phyloP scores from a whole-genome alignment of 1,284 basidiomycete genomes.

The Grifola frondosa region DNA sequence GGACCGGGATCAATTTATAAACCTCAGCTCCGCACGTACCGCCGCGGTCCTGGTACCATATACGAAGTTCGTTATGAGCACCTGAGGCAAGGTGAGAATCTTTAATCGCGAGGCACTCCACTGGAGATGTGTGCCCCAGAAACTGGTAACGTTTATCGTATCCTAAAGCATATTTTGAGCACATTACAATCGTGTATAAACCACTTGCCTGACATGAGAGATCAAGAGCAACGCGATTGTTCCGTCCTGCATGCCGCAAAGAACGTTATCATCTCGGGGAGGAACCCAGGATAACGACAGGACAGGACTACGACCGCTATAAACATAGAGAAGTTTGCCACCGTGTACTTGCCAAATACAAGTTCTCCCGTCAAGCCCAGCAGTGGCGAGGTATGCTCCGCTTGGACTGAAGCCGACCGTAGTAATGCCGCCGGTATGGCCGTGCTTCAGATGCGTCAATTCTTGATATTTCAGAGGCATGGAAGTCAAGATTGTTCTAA shows the following conservation, averaged over 20 bases:
- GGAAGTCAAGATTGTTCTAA: too few relatives aligned
- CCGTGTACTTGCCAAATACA: slow-evolving; percentile 4
- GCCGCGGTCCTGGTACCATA: too few relatives aligned
- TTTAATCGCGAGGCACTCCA: slow-evolving; percentile 4
- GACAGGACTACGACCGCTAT: not conserved
- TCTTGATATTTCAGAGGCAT: too few relatives aligned
- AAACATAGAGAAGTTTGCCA: not conserved
- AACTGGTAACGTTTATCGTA: not conserved
- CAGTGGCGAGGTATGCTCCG: slow-evolving; percentile 3
- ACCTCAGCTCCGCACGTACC: not conserved
- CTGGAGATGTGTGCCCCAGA: slow-evolving; percentile 6
- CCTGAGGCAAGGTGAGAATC: slow-evolving; percentile 1
- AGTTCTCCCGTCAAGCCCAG: slow-evolving; percentile 3
- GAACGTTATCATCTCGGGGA: not conserved
- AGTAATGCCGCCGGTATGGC: slow-evolving; percentile 2
- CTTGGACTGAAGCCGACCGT: slow-evolving; percentile 3
- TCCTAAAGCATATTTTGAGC: not conserved
- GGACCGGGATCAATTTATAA: too few relatives aligned
- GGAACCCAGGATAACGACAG: slow-evolving; percentile 5
- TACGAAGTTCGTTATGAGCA: slow-evolving; percentile 1
- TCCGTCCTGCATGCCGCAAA: slow-evolving; percentile 3
- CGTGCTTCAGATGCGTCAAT: too few relatives aligned
- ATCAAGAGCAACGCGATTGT: not conserved
- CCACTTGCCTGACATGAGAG: not conserved
- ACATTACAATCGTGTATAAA: not conserved